Base-by-base conservation (phyloP, 768 basidiomycete species). In the Mycena capillaripes region DNA sequence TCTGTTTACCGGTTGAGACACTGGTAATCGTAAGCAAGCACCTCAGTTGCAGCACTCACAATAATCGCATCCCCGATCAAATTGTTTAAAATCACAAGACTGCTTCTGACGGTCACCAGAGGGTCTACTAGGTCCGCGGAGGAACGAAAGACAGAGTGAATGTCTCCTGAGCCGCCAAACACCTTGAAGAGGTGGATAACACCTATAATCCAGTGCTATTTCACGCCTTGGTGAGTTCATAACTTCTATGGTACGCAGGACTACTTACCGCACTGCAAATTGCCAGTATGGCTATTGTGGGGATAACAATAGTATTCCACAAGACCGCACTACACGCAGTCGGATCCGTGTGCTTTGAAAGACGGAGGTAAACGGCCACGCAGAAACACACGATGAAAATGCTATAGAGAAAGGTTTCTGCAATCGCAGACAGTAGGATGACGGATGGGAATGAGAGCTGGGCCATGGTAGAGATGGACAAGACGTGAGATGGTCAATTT, bases 61-160 rank as follows among this genome's bases (percentile, higher is more conserved):
- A 36, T 56, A 56, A 56, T 56, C 32, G 55, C 55, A 56, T 56
- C 55, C 55, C 55, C 55, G 17, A 56, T 56, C 55, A 56, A 56
- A 56, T 56, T 32, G 55, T 32, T 56, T 17, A 34, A 17, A 56
- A 56, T 56, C 32, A 56, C 55, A 30, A 56, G 55, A 19, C 32
- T 19, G 55, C 21, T 56, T 34, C 32, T n/a, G 32, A 17, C 32
- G 52, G 14, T 27, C 52, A 30, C 25, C 29, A 53, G 52, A 53
- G 52, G 52, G 29, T 53, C 27, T 16, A 27, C 52, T 53, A 27
- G 52, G 30, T 53, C 52, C 29, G 29, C 29, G 27, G 16, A 27
- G 52, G 19, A 53, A 53, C 30, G 14, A 29, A 53, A 12, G 52
- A 27, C 14, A 53, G 52, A 53, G 52, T 30, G 52, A 14, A 50